A percentile compares a stretch with the other conserved stretches of the same genome.
Evolutionary conservation across 2,329 filamentous ascomycete species (phyloP).

Genomic region (Achaetomium macrosporum): DNA sequence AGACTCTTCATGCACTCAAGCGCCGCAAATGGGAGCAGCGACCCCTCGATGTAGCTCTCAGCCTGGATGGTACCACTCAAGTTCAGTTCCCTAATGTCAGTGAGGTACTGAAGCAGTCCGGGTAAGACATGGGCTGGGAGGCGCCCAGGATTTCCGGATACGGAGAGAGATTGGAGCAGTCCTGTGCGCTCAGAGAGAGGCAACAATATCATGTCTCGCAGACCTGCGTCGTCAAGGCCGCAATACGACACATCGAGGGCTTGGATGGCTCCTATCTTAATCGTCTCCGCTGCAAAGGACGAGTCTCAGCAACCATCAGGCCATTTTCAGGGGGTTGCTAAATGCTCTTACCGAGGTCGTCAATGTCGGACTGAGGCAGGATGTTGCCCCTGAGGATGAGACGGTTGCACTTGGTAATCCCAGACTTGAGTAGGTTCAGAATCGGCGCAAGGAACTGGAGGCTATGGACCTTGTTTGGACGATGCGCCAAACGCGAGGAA

Average conservation of each 20-base stretch:
- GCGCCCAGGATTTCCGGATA: conserved; percentile 48
- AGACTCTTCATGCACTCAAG: conserved; percentile 40
- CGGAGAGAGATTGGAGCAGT: conserved; percentile 43
- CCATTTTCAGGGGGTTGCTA: neutral
- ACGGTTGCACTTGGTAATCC: conserved; percentile 46
- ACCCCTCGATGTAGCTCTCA: conserved; percentile 38
- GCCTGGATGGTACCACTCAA: conserved; percentile 48
- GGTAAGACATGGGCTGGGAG: conserved; percentile 44
- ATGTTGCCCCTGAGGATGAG: conserved; percentile 46
- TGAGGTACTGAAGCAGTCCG: conserved; percentile 39
- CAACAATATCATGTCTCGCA: conserved; percentile 43
- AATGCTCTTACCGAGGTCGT: conserved; percentile 40
- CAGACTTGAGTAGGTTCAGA: conserved; percentile 37
- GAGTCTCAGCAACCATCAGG: conserved; percentile 15
- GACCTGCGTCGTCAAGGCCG: conserved; percentile 43
- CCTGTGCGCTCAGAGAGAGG: conserved; percentile 39
- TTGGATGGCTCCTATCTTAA: conserved; percentile 33
- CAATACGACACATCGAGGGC: conserved; percentile 48
- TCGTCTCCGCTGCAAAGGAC: conserved; percentile 24
- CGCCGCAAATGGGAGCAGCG: conserved; percentile 42
- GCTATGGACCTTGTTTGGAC: conserved; percentile 4
- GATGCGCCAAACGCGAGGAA: conserved; percentile 11
- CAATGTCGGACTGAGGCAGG: conserved; percentile 41
- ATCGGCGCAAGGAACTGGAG: conserved; percentile 37
- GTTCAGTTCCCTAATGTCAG: conserved; percentile 42